Base-by-base conservation (phyloP, 139 green algal species). In the Monoraphidium neglectum region DNA sequence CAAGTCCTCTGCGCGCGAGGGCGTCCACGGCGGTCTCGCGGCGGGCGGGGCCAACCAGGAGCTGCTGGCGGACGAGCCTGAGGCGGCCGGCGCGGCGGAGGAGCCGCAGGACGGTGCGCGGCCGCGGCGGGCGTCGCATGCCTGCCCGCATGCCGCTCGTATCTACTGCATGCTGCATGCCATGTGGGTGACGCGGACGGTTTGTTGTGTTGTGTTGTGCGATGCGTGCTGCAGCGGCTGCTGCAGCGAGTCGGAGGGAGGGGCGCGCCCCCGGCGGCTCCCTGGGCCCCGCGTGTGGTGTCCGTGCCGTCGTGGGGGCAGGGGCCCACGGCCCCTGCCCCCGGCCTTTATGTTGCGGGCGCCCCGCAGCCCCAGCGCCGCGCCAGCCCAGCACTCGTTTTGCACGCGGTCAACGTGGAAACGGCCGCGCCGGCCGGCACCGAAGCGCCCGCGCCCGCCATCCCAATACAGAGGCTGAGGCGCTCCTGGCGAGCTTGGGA, bases 21-120 rank as follows among this genome's bases (percentile, higher is more conserved):
- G 81, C 23, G 70, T 73, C 15, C 61, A 87, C 4, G 89, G 87
- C 21, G 89, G 81, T 18, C 70, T 73, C 15, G 65, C 64, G 1
- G 65, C 77, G 0, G 49, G 36, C 0, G 82, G 67, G 0, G 43
- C 63, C 13, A 89, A 87, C 61, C 84, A 92, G 79, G 82, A 90
- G 81, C 76, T 90, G 57, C 81, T 92, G 15, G 76, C 76, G 61
- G 77, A 77, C 26, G 80, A 84, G 10, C 57, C 78, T 56, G 68
- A 59, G 47, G 49, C 53, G 40, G 38, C 67, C 67, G 36, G 61
- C 67, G 74, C 53, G 54, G 74, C 66, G 64, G 74, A 53, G 69
- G 16, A 35, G 33, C 53, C 13, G 37, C 10, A 24, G 47, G 68
- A 46, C 64, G 47, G 32, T 68, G 63, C n/a, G 57, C 35, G 13